A percentile compares a stretch with the other conserved stretches of the same genome.
These are phyloP conservation scores for Canavalia ensiformis DNA, from an alignment of 306 rosid species.

Conservation along the genomic window DNA sequence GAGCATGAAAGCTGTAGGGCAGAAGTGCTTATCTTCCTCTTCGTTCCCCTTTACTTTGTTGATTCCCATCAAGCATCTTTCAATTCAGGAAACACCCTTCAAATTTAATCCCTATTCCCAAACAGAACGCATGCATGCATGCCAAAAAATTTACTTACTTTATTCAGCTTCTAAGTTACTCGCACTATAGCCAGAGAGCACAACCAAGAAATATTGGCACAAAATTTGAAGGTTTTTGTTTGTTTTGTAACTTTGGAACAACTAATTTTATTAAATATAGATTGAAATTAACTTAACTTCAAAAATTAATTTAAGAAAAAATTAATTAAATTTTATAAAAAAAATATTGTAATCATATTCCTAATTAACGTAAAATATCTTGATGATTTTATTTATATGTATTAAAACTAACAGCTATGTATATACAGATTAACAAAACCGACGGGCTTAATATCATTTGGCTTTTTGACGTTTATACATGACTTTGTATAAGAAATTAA, in stretches of 20 bases:
- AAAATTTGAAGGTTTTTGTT: neutral
- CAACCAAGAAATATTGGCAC: neutral
- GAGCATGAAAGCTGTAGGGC: conserved; percentile 49
- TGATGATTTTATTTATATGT: neutral
- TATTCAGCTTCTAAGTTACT: neutral
- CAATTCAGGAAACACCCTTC: conserved; percentile 17
- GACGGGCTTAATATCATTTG: neutral
- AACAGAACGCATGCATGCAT: neutral
- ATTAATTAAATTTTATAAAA: too few species aligned
- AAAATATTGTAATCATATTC: too few species aligned
- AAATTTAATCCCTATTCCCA: conserved; percentile 1
- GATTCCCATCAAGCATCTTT: conserved; percentile 50
- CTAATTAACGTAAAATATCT: too few species aligned
- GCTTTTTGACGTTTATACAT: conserved; percentile 5
- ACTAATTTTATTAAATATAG: too few species aligned
- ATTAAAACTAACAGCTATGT: neutral
- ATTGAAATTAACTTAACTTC: too few species aligned
- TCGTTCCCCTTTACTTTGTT: conserved; percentile 26
- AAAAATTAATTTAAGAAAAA: too few species aligned
- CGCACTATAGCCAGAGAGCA: neutral
- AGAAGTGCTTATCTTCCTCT: conserved; percentile 33
- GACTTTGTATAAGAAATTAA: neutral
- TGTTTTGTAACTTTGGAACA: too few species aligned
- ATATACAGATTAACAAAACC: neutral
- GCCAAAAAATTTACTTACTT: neutral